phyloP scores from a whole-genome alignment of 345 rosid genomes.

The Punica granatum region DNA sequence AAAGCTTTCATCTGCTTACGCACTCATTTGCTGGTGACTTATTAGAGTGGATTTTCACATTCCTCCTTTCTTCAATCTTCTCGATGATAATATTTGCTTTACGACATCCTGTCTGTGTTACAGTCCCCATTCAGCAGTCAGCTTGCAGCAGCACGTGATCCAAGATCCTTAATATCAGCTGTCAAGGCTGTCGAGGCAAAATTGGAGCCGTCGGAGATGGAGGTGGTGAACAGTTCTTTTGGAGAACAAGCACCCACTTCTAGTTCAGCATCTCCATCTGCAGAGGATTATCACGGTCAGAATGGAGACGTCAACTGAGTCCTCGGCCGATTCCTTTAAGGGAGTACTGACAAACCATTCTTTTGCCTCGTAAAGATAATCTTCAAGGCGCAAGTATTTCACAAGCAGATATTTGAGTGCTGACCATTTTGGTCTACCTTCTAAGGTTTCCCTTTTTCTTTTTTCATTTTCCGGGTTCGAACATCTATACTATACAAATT shows the following conservation, averaged over 20 bases:
- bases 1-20: not conserved
- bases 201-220: conserved; percentile 47
- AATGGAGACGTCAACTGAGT: not conserved
- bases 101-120: conserved; percentile 7
- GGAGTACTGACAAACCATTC: not conserved
- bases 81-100: not conserved
- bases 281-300: not conserved
- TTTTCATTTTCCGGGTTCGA: not conserved
- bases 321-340: not conserved
- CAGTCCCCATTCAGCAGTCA: conserved; percentile 38
- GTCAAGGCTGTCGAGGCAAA: conserved; percentile 64
- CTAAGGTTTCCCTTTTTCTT: not conserved
- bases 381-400: not conserved
- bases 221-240: not conserved
- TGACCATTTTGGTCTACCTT: not conserved
- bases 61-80: not conserved
- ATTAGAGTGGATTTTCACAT: not conserved
- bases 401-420: not conserved
- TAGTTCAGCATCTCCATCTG: not conserved
- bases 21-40: not conserved
- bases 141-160: conserved; percentile 37
- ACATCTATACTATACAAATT: not conserved
- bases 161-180: conserved; percentile 41
- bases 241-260: conserved; percentile 3
- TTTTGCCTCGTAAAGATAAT: not conserved